These are phyloP conservation scores for Cystobasidium ongulense DNA, from an alignment of 768 basidiomycete genomes.

Conservation along the genomic window DNA sequence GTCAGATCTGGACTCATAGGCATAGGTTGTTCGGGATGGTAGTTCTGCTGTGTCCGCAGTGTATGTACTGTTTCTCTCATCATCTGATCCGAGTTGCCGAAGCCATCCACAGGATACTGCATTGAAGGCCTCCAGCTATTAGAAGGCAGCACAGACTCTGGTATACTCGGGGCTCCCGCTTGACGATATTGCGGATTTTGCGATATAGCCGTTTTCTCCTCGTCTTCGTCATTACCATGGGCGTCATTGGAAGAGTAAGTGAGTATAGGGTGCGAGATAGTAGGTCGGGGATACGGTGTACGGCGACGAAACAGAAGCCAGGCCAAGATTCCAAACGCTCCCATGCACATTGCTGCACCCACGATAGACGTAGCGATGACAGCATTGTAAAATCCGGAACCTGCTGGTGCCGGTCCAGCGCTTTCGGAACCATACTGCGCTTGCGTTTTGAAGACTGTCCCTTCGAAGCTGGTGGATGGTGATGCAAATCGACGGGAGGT, in stretches of 20 bases:
- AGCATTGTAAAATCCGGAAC: background rate
- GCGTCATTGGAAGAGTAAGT: background rate
- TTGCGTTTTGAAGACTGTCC: too few species aligned
- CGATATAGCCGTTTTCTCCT: background rate
- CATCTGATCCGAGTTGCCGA: too few species aligned
- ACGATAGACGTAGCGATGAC: conserved; percentile 15
- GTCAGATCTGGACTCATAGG: too few species aligned
- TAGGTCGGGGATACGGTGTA: background rate
- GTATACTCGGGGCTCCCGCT: conserved; percentile 16
- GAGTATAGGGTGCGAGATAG: conserved; percentile 12
- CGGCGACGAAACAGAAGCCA: background rate
- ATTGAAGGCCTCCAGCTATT: background rate
- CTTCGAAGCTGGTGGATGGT: too few species aligned
- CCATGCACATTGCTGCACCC: conserved; percentile 18
- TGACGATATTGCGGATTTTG: background rate
- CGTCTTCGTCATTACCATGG: conserved; percentile 6
- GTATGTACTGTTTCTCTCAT: too few species aligned
- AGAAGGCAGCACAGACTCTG: conserved; percentile 17
- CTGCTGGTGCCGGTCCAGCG: background rate
- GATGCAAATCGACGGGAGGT: background rate
- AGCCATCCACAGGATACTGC: background rate
- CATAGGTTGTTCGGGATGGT: too few species aligned
- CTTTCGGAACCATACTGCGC: too few species aligned
- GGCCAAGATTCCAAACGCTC: background rate
- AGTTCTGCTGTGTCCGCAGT: too few species aligned